Base-by-base conservation (phyloP, 225 moss, liverwort and hornwort genomes). In the Antitrichia curtipendula region DNA sequence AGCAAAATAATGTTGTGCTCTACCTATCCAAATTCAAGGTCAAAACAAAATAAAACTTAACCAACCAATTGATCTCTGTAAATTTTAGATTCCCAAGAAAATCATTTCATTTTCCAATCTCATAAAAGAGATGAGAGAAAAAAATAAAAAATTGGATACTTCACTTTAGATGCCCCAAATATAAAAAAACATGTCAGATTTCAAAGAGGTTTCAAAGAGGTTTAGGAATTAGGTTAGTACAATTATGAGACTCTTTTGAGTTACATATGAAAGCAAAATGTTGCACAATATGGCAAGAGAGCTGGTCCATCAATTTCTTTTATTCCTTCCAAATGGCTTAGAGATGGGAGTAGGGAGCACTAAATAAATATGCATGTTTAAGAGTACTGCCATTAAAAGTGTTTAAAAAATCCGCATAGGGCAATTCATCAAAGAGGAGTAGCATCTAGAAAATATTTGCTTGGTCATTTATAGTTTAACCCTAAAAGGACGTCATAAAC, bases 401-500 rank as follows among this genome's bases (percentile, higher is more conserved):
- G 3, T 3, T 12, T 68, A 38, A n/a, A 38, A 18, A 36, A 36
- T 0, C 7, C 0, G 2, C 7, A 12, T 68, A 22, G 13, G 12
- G n/a, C 10, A 68, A 38, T n/a, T 9, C n/a, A 21, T 11, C 2
- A 36, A 36, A 36, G 8, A 65, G 1, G 10, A 2, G n/a, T 66
- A 66, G 11, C 0, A 0, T 38, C 6, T 66, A n/a, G 8, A 21
- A 66, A 66, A 21, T 66, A n/a, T 6, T 66, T 66, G 11, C 4
- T n/a, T n/a, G 4, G 21, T 66, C n/a, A 68, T 23, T 68, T 38
- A 13, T 38, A 38, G 7, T 38, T 34, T 23, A 38, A 21, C 0
- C 6, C 4, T 66, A 11, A 0, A n/a, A 66, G 4, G 68, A 23
- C 2, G 7, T 0, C 4, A 0, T 23, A 0, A 8, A 25, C 2